phyloP scores from a whole-genome alignment of 257 asterid genomes.

The Oldenlandia corymbosa region DNA sequence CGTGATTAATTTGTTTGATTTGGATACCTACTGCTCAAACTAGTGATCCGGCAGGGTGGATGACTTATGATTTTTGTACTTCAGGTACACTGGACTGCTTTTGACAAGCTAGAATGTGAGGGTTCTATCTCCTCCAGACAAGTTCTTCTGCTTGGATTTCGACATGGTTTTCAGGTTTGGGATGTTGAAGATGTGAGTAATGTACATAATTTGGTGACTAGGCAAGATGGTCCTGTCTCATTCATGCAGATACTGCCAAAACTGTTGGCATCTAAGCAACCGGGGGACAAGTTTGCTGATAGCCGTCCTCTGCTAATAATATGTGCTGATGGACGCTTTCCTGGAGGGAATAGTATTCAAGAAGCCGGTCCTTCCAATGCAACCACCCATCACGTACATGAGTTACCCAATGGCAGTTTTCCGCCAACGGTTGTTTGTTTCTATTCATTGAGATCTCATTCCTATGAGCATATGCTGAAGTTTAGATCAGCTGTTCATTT shows the following conservation, averaged over 20 bases:
- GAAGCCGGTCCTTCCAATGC: slow-evolving; percentile 43
- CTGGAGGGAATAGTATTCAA: slow-evolving; percentile 46
- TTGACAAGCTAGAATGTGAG: slow-evolving; percentile 44
- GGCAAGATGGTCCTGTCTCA: slow-evolving; percentile 90
- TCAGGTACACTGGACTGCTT: slow-evolving; percentile 85
- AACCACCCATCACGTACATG: slow-evolving; percentile 38
- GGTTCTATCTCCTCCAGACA: slow-evolving; percentile 28
- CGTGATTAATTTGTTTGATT: background rate
- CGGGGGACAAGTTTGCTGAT: slow-evolving; percentile 54
- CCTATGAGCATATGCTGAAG: slow-evolving; percentile 71
- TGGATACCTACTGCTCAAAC: background rate
- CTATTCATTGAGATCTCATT: slow-evolving; percentile 72
- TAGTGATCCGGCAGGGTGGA: background rate
- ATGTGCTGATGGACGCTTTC: slow-evolving; percentile 74
- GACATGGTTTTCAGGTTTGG: slow-evolving; percentile 88
- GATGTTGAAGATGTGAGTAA: slow-evolving; percentile 85
- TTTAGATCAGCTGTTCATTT: slow-evolving; percentile 78
- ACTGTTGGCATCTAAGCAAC: slow-evolving; percentile 42
- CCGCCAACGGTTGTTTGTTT: slow-evolving; percentile 86
- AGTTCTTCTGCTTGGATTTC: slow-evolving; percentile 61
- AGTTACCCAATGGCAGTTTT: slow-evolving; percentile 29
- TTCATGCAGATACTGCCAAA: slow-evolving; percentile 67
- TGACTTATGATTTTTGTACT: slow-evolving; percentile 12
- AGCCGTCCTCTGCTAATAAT: slow-evolving; percentile 71
- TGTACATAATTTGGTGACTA: slow-evolving; percentile 66